A percentile compares a stretch with the other conserved stretches of the same genome.
These are phyloP conservation scores for Ophiostoma sp. DNA, from an alignment of 2,329 filamentous ascomycete species.

Conservation along the genomic window DNA sequence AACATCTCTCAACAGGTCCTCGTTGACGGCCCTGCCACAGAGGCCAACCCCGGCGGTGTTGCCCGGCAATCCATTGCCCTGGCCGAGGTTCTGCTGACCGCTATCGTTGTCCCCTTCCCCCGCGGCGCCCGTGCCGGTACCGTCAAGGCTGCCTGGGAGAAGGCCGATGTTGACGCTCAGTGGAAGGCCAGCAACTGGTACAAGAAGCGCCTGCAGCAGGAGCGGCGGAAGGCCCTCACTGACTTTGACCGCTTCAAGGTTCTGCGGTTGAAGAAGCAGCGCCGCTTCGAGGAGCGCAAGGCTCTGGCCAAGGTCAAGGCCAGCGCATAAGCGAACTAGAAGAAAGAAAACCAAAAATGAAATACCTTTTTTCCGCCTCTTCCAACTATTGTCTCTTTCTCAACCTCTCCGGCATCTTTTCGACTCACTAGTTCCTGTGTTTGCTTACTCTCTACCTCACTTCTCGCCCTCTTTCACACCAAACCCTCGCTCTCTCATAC, in stretches of 20 bases:
- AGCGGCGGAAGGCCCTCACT: constrained; percentile 83
- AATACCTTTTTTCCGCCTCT: constrained; percentile 9
- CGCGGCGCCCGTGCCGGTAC: constrained; percentile 75
- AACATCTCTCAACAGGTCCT: constrained; percentile 61
- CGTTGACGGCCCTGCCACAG: constrained; percentile 86
- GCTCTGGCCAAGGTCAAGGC: constrained; percentile 88
- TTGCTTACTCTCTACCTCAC: background rate
- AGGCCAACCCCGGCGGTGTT: constrained; percentile 66
- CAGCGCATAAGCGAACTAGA: constrained; percentile 54
- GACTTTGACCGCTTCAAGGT: constrained; percentile 99
- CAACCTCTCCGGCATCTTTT: constrained; percentile 8
- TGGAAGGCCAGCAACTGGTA: constrained; percentile 89
- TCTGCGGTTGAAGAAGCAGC: constrained; percentile 98
- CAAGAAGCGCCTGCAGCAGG: constrained; percentile 82
- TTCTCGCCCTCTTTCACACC: background rate
- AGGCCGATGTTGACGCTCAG: constrained; percentile 84
- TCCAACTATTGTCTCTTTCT: background rate
- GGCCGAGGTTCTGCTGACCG: constrained; percentile 79
- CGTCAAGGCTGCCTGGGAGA: constrained; percentile 86
- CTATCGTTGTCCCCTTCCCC: constrained; percentile 79
- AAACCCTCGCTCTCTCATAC: constrained; percentile 1
- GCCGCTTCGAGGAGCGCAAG: constrained; percentile 97
- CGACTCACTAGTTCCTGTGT: constrained; percentile 5
- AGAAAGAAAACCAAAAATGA: constrained; percentile 10
- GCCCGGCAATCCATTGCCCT: constrained; percentile 83